Base-by-base conservation (phyloP, 2,329 filamentous ascomycete species). In the Fusarium irregulare region DNA sequence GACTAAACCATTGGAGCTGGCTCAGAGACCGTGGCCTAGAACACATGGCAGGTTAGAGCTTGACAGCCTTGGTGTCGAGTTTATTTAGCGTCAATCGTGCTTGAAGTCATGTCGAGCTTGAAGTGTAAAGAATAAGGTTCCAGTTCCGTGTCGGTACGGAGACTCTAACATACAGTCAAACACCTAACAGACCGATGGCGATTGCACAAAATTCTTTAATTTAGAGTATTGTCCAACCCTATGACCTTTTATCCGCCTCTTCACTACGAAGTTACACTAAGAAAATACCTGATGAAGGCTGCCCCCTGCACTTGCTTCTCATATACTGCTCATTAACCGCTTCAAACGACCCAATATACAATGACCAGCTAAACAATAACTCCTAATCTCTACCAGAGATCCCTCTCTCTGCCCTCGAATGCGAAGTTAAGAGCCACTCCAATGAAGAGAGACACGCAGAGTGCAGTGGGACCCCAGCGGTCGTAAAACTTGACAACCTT, bases 401-500 rank as follows among this genome's bases (percentile, higher is more conserved):
- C 76, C 62, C 88, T 85, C 51, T 89, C 87, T 40, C 85, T 86
- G n/a, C 93, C 86, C 68, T 95, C 89, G 74, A 93, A 90, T 7
- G 82, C 92, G 84, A 97, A 97, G 79, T 96, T 97, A 27, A 97
- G 78, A 6, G 86, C 83, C 13, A 98, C 89, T 4, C 94, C 93
- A 1, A 86, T 81, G 44, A 98, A 87, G 56, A 98, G 80, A 4
- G 92, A 87, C 11, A 86, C 75, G 73, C 94, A 97, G 32, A 99
- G 85, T 23, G 90, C 82, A 6, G 87, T 94, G 0, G 96, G 95
- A 0, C 96, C 96, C 86, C 90, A 92, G 73, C 89, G 91, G 79
- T 99, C 96, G 79, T 98, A 96, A 80, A 96, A 99, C 74, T 90
- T 91, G 42, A 95, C 93, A n/a, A 92, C 93, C 68, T 90, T 90